Conservation (phyloP, 495 filamentous ascomycete species). For the Xylaria flabelliformis region DNA sequence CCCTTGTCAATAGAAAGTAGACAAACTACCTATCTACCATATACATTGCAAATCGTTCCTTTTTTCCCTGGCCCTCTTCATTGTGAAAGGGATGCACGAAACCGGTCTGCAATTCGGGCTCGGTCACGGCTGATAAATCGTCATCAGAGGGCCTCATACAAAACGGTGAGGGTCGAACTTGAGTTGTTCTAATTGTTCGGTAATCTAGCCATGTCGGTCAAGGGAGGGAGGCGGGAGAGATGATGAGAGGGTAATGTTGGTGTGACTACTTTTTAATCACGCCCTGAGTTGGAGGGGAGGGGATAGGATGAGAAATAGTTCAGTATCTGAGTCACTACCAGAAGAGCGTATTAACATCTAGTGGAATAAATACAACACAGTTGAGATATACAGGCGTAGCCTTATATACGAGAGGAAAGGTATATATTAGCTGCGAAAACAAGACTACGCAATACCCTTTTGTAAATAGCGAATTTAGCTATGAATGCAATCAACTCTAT, state of each 20-base stretch:
- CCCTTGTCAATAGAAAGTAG: too few species aligned
- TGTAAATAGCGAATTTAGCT: not conserved
- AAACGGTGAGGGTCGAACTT: too few species aligned
- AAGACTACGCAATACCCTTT: not conserved
- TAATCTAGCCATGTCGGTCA: too few species aligned
- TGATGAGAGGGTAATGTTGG: constrained; percentile 4
- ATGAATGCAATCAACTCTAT: not conserved
- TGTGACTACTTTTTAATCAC: too few species aligned
- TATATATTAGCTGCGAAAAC: not conserved
- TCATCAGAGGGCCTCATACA: constrained; percentile 10
- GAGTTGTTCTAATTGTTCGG: too few species aligned
- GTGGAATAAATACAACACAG: not conserved
- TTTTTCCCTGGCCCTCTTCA: too few species aligned
- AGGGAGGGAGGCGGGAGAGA: too few species aligned
- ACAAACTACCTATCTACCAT: too few species aligned
- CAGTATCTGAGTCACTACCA: not conserved
- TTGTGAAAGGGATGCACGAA: too few species aligned
- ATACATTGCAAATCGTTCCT: too few species aligned
- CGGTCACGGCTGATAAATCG: not conserved
- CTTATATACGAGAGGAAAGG: not conserved
- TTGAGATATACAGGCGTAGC: not conserved
- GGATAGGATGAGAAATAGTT: constrained; percentile 10
- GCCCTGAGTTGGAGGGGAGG: constrained; percentile 11
- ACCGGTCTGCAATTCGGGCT: not conserved
- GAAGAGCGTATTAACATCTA: not conserved